Base-by-base conservation (phyloP, 805 yeast genomes). In the Wickerhamiella siamensis region DNA sequence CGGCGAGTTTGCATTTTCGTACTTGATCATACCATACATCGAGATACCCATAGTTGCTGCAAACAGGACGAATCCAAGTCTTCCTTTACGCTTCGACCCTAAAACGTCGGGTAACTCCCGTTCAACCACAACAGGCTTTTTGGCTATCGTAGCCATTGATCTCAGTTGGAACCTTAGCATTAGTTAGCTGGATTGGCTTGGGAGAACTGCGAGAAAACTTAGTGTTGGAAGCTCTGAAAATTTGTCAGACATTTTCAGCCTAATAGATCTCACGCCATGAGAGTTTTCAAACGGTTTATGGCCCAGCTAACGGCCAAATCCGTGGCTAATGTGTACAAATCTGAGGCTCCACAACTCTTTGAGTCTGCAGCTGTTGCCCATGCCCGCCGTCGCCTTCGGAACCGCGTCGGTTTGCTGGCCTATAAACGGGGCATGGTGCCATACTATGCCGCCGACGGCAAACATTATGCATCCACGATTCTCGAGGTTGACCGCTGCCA, bases 1-100 rank as follows among this genome's bases (percentile, higher is more conserved):
- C 1, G 97, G 96, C 12, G 95, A 83, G 36, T 81, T 76, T 16
- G 86, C 77, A 58, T 86, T 87, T 59, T 91, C 98, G 62, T 88
- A 87, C 66, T 91, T 87, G 71, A 88, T 79, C 53, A 88, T 82
- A 24, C 82, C 70, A 24, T 71, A 65, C 38, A 79, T 61, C 1
- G 79, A 62, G 3, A 67, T 61, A 19, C 70, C 70, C 71, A 79
- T 75, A 40, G 71, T 61, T 12, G 65, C 58, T 36, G 70, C 60
- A 55, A 80, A 81, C 2, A 62, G 60, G 4, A 67, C 59, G 57
- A 86, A 78, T 43, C 75, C 73, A 18, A 64, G 52, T 42, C 76
- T 62, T 47, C 71, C 71, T 48, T 65, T 69, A 42, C 68, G 68
- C 47, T 66, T 64, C 43, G 70, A 75, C n/a, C 66, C 52, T 21